Evolutionary conservation across 2,329 filamentous ascomycete species (phyloP).

Genomic region (Cladosporium cucumerinum): DNA sequence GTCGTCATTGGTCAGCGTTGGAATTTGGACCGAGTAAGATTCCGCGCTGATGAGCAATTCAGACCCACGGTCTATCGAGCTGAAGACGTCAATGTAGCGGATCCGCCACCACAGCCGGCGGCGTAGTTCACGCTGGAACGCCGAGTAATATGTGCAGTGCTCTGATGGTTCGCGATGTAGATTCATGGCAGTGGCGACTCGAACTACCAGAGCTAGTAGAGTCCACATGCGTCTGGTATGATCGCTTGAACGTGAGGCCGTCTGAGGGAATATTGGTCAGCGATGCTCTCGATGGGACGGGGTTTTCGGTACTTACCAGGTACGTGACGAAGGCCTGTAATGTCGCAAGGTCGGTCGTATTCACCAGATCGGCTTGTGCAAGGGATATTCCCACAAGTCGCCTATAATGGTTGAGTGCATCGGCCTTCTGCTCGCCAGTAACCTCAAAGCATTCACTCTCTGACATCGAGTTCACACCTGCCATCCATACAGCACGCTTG

Average conservation of each 20-base stretch:
- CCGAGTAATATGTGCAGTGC: constrained; percentile 19
- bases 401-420: constrained; percentile 26
- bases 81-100: constrained; percentile 31
- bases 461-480: constrained; percentile 30
- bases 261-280: constrained; percentile 17
- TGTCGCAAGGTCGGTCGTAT: constrained; percentile 31
- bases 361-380: constrained; percentile 32
- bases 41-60: constrained; percentile 26
- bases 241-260: constrained; percentile 27
- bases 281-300: background rate
- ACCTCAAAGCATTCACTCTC: constrained; percentile 29
- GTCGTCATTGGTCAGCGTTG: constrained; percentile 32
- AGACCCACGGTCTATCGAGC: constrained; percentile 32
- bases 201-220: constrained; percentile 28
- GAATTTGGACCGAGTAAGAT: constrained; percentile 26
- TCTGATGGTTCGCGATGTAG: constrained; percentile 29
- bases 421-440: constrained; percentile 22
- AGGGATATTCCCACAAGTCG: constrained; percentile 30
- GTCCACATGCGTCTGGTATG: constrained; percentile 32
- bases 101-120: constrained; percentile 34
- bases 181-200: constrained; percentile 33
- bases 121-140: constrained; percentile 32
- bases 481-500: constrained; percentile 31
- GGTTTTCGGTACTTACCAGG: constrained; percentile 21
- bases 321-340: constrained; percentile 32